Evolutionary conservation across 2,329 filamentous ascomycete genomes (phyloP), one percentile per base, ranked within the genome.

Genomic region (Botrytis paeoniae): DNA sequence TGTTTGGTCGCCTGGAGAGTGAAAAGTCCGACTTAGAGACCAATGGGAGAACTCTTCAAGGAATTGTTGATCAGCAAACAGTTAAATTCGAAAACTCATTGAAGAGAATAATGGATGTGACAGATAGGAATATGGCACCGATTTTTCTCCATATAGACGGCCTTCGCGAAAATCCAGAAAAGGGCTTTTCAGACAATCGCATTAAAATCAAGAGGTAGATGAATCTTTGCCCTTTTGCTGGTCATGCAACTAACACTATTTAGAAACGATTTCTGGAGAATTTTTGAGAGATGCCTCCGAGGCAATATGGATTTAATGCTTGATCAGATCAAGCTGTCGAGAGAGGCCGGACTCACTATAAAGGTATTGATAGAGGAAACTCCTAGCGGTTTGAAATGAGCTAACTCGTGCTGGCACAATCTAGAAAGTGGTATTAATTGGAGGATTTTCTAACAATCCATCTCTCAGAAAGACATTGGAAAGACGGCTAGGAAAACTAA

Each of bases 51-150:
- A 76, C 63, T 1, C 63, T 74, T 25, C 35, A 73, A 22, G 51
- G 74, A 35, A 70, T 74, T 18, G 62, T 77, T 16, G 70, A 77
- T 32, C 29, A 60, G 10, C 57, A 32, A 32, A 66, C 74, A 5
- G 22, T 74, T 2, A 16, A 63, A 20, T 77, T 77, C 59, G 75
- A 77, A 51, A 74, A 72, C 2, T 29, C n/a, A 35, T 65, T 71
- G 6, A 75, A 75, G 41, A 68, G 73, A 63, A 41, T 35, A 0
- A 64, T 71, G 32, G 54, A 71, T 64, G 37, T 71, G 22, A 64
- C 41, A 35, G 25, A 70, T 43, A 8, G 43, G 45, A 35, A 41
- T 16, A 43, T 63, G 43, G 1, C 32, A 54, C 25, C 32, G 25
- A 57, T 57, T 22, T 3, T 1, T 3, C 18, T 71, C 4, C 25